A percentile compares a stretch with the other conserved stretches of the same genome.
Conservation (phyloP, 2,329 filamentous ascomycete species). For the Akanthomyces dipterigenus region DNA sequence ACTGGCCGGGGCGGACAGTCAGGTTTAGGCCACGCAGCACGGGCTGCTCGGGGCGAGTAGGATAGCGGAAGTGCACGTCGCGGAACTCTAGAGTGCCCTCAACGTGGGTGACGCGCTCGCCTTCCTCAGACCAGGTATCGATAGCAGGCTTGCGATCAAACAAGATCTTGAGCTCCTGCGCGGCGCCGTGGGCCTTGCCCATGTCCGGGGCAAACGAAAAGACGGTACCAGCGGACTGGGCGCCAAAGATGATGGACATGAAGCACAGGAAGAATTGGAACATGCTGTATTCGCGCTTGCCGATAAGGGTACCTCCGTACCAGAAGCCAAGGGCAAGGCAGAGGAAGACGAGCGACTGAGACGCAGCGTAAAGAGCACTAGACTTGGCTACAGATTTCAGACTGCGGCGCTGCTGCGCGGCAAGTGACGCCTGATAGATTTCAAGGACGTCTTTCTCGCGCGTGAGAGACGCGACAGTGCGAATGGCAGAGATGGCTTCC, state of each 20-base stretch:
- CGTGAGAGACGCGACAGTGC: constrained; percentile 86
- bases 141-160: constrained; percentile 79
- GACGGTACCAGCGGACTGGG: constrained; percentile 82
- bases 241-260: constrained; percentile 79
- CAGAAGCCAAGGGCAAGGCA: constrained; percentile 86
- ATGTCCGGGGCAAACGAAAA: constrained; percentile 90
- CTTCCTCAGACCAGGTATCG: constrained; percentile 71
- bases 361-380: constrained; percentile 72
- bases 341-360: constrained; percentile 77
- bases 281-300: constrained; percentile 60
- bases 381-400: constrained; percentile 70
- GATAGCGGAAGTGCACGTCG: constrained; percentile 90
- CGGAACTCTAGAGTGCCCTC: constrained; percentile 83
- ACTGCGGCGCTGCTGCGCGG: constrained; percentile 58
- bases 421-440: constrained; percentile 63
- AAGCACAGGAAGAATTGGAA: constrained; percentile 94
- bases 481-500: constrained; percentile 88
- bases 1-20: constrained; percentile 67
- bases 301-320: constrained; percentile 78
- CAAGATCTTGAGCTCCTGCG: constrained; percentile 70
- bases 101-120: constrained; percentile 54
- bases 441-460: constrained; percentile 73
- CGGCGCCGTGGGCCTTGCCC: constrained; percentile 85
- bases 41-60: constrained; percentile 84
- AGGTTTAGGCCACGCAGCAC: constrained; percentile 81